A percentile compares a stretch with the other conserved stretches of the same genome.
Conservation (phyloP, 441 rosid species). For the Melastoma candidum region DNA sequence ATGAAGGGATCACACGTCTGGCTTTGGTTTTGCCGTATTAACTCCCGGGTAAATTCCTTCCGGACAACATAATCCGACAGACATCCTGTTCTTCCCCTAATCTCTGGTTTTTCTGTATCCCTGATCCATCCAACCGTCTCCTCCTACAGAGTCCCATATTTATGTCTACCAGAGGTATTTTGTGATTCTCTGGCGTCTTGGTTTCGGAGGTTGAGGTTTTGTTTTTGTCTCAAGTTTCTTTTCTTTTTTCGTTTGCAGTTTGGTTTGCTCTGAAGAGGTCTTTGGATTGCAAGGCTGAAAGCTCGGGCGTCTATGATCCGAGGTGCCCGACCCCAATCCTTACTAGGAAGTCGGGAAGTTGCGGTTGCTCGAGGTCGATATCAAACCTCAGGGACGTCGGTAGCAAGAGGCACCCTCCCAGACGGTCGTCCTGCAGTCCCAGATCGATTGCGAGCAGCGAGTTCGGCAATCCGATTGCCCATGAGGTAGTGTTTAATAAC, state of each 20-base stretch:
- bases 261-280: constrained; percentile 18
- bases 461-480: constrained; percentile 22
- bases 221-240: neutral
- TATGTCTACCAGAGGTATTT: neutral
- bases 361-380: constrained; percentile 20
- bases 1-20: too few relatives aligned
- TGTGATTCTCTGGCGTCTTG: neutral
- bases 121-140: too few relatives aligned
- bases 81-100: too few relatives aligned
- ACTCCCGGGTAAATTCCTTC: too few relatives aligned
- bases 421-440: constrained; percentile 27
- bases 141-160: too few relatives aligned
- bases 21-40: too few relatives aligned
- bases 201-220: too few relatives aligned
- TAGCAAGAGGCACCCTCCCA: constrained; percentile 4
- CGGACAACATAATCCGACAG: too few relatives aligned
- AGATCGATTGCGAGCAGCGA: constrained; percentile 33
- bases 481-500: constrained; percentile 24
- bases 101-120: too few relatives aligned
- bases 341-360: neutral
- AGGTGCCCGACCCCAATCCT: neutral
- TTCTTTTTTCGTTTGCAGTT: constrained; percentile 9
- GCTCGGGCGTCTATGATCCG: constrained; percentile 6
- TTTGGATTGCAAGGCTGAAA: constrained; percentile 8
- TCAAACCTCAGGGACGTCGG: constrained; percentile 13